Percentiles rank a stretch among this genome's conserved stretches.
Conservation (phyloP, 768 basidiomycete genomes). For the Mycena filopes region DNA sequence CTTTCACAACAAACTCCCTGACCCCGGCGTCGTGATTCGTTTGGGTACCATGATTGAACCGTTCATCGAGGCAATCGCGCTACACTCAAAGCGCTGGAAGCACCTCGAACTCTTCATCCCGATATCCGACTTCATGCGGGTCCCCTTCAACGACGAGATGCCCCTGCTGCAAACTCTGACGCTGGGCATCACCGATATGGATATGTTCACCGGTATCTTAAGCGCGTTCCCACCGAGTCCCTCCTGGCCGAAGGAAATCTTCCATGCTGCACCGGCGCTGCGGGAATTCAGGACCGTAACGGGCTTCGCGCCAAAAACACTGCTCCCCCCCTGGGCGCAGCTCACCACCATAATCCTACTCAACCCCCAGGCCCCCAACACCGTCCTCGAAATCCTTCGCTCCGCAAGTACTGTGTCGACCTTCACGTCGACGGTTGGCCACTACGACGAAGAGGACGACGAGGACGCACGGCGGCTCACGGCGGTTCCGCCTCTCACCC, state of each 20-base stretch:
- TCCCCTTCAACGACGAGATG: not conserved
- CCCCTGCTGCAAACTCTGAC: not conserved
- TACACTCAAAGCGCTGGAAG: not conserved
- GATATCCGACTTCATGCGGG: not conserved
- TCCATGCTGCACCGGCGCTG: not conserved
- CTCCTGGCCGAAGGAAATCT: not conserved
- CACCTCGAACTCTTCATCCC: not conserved
- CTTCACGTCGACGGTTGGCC: not conserved
- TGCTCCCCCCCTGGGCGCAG: not conserved
- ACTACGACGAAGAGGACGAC: not conserved
- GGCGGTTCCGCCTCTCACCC: not conserved
- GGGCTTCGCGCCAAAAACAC: not conserved
- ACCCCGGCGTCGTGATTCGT: too few relatives aligned
- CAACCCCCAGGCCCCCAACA: not conserved
- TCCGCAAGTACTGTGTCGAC: not conserved
- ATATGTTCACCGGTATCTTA: too few relatives aligned
- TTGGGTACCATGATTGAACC: too few relatives aligned
- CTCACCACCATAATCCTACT: not conserved
- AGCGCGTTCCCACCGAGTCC: not conserved
- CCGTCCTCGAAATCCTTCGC: not conserved
- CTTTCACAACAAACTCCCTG: not conserved
- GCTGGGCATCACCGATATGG: not conserved
- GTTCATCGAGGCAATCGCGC: not conserved
- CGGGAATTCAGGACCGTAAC: not conserved
- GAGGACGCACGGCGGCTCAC: not conserved